These are phyloP conservation scores for Magnolia sinica DNA, from an alignment of 164 flowering plant species.

Conservation along the genomic window DNA sequence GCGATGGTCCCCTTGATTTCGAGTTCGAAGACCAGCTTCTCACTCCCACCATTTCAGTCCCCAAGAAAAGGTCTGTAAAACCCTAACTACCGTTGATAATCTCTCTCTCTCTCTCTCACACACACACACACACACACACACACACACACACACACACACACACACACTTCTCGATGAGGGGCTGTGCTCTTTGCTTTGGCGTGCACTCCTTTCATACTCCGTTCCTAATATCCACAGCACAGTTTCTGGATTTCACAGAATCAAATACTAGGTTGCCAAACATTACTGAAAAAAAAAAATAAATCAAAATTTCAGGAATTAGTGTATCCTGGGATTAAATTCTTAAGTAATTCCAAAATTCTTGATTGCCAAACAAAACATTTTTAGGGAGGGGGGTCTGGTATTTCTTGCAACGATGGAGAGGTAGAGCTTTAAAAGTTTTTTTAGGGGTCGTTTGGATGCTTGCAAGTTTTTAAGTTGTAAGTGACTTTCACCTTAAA, in stretches of 20 bases:
- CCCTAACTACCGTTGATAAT: neutral
- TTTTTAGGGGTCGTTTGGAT: no score
- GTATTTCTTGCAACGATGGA: no score
- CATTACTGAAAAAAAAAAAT: neutral
- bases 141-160: no score
- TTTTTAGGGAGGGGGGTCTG: no score
- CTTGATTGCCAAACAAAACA: no score
- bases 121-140: no score
- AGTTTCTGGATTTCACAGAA: neutral
- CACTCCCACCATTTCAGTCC: neutral
- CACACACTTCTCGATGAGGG: neutral
- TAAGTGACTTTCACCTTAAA: no score
- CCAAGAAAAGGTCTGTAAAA: neutral
- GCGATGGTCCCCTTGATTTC: slow-evolving; percentile 12
- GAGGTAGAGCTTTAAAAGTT: no score
- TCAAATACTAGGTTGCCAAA: neutral
- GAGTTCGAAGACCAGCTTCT: slow-evolving; percentile 4
- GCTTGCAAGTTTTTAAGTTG: no score
- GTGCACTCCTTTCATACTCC: neutral
- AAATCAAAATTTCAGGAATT: no score
- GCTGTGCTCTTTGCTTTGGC: neutral
- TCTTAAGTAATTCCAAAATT: no score
- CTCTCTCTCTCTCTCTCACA: neutral
- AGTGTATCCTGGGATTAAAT: no score
- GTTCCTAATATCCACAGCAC: neutral